These are phyloP conservation scores for Discostella pseudostelligera DNA, from an alignment of 108 stramenopile species.

Conservation along the genomic window DNA sequence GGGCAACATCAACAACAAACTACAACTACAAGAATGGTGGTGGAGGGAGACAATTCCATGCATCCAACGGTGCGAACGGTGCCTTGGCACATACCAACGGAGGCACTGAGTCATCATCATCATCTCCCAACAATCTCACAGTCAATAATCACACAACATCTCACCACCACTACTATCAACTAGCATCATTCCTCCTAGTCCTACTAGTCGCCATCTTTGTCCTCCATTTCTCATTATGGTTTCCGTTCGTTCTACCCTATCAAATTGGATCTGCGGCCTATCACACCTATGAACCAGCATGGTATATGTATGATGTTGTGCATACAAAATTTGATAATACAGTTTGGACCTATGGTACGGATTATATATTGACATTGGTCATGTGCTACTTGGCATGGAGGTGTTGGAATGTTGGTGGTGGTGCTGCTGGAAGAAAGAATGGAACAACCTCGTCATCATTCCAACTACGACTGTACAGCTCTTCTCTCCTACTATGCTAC, in stretches of 20 bases:
- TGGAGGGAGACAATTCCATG: no score
- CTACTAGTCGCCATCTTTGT: background rate
- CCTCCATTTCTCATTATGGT: conserved; percentile 30
- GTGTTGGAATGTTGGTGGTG: conserved; percentile 10
- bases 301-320: conserved; percentile 51
- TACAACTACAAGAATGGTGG: no score
- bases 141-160: no score
- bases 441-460: conserved; percentile 6
- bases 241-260: conserved; percentile 57
- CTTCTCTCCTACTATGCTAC: conserved; percentile 57
- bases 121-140: no score
- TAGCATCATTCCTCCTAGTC: background rate
- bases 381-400: conserved; percentile 47
- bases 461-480: conserved; percentile 20
- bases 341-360: conserved; percentile 79
- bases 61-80: no score
- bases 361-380: conserved; percentile 65
- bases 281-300: conserved; percentile 56
- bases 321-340: conserved; percentile 74
- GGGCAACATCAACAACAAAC: background rate
- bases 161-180: no score
- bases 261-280: conserved; percentile 41
- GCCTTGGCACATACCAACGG: no score
- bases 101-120: no score
- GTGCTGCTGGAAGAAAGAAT: background rate